Evolutionary conservation across 2,329 filamentous ascomycete species (phyloP), one percentile per base, ranked within the genome.

Genomic region (Paracamarosporium sp.): DNA sequence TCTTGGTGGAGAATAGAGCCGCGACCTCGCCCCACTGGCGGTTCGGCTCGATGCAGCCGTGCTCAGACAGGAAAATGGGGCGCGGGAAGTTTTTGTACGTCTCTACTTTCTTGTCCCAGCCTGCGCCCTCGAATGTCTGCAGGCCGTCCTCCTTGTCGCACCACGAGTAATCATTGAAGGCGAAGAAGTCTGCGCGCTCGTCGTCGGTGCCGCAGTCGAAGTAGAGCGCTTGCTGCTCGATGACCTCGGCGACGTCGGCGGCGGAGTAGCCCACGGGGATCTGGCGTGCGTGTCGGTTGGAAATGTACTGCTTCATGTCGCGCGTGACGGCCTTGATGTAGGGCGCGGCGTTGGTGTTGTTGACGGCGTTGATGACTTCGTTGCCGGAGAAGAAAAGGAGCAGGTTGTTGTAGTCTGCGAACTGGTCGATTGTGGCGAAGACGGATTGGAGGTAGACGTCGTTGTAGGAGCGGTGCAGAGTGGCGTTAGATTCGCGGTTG

Each of bases 161-260:
- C 90, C 89, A 94, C 2, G 90, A 93, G 81, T 94, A 94, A 80
- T 94, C 91, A 80, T 95, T 94, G 80, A 93, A 92, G 62, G 90
- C 90, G 72, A 93, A 94, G 82, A 94, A 94, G 77, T 97, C 93
- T 65, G 89, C 91, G 66, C 93, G 89, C 82, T 90, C 88, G 66
- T 94, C 90, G 36, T 94, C 91, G 52, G 86, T 82, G 61, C 93
- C 93, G 75, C 93, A 97, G 86, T 97, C 96, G 87, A 97, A 92
- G 85, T 96, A 97, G 50, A 89, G 74, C 35, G 93, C 92, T 72
- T 92, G 92, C 80, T 96, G 86, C 80, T 90, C 87, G 68, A 93
- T 91, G 83, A 96, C 96, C 75, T 88, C 84, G 51, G 90, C 83
- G 48, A 97, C 90, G 78, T 97, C 93, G 55, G 93, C 93, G 57